Conservation (phyloP, 1,139 yeast species). For the Sugiyamaella japonica region DNA sequence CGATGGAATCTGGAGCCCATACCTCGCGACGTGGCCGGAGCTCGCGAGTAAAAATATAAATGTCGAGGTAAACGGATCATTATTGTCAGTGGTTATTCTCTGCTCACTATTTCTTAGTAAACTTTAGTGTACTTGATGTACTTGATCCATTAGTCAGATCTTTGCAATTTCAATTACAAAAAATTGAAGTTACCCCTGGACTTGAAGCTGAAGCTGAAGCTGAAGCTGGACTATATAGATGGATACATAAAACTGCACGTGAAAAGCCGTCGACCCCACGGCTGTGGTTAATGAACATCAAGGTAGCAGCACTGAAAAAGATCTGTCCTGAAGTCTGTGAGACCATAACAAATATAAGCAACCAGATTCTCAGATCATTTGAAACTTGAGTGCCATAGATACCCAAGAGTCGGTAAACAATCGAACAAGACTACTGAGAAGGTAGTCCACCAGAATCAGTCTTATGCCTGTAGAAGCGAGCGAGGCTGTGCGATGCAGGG, state of each 20-base stretch:
- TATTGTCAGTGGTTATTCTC: neutral
- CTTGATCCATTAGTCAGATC: too few relatives aligned
- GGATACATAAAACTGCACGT: conserved; percentile 1
- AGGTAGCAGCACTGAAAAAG: too few relatives aligned
- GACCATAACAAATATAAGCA: too few relatives aligned
- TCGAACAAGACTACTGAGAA: neutral
- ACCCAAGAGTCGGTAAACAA: neutral
- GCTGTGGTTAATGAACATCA: too few relatives aligned
- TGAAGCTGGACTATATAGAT: neutral
- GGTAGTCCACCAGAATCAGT: neutral
- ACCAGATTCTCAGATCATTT: too few relatives aligned
- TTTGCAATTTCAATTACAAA: too few relatives aligned
- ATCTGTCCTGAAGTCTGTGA: neutral
- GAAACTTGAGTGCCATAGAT: too few relatives aligned
- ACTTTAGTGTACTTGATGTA: too few relatives aligned
- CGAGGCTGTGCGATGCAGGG: conserved; percentile 11
- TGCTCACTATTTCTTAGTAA: neutral
- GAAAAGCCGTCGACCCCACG: neutral
- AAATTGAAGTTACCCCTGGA: too few relatives aligned
- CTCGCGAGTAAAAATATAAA: neutral
- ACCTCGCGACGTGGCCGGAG: neutral
- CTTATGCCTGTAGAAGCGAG: neutral
- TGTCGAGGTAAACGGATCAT: conserved; percentile 5
- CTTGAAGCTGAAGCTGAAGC: too few relatives aligned
- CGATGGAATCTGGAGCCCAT: neutral